Evolutionary conservation across 768 basidiomycete genomes (phyloP), one percentile per base, ranked within the genome.

Genomic region (Agrocybe praecox): DNA sequence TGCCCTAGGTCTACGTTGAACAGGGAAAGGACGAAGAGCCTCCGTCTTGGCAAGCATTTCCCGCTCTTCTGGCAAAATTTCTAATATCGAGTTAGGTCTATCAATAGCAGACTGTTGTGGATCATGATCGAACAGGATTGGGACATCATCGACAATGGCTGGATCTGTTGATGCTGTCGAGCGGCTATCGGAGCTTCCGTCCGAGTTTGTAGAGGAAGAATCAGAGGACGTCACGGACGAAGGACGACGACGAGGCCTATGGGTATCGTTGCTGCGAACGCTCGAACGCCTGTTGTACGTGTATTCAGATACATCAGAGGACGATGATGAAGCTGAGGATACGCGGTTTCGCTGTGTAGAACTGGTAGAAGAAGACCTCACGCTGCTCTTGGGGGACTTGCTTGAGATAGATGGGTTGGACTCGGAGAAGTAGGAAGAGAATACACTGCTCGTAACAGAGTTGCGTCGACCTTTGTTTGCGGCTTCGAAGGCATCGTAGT

Each of bases 401-500:
- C 54, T 46, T 23, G 52, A 49, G 26, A 67, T 49, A 24, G 59
- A 68, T 11, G 65, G 58, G 21, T 64, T 73, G 15, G 77, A 70
- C 55, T 82, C 76, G 0, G 84, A 81, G 67, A 88, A 87, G 63
- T 86, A 86, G 45, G 77, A 70, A 15, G 86, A 84, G 59, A 85
- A 81, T 29, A 83, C 73, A 67, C 81, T 87, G 65, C 76, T 78
- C 4, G 80, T 74, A 23, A 85, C 60, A 0, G 86, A 86, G 17
- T 65, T 67, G 57, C 78, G 77, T 18, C 72, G 62, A 22, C 65
- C 21, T 57, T 68, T 65, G 36, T 67, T 54, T 51, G 67, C 54
- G 65, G 80, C 85, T 58, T 77, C 75, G 23, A 76, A 76, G 33
- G 83, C 72, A 52, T 92, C 90, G 57, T 81, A 70, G 68, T 94